phyloP scores from a whole-genome alignment of 1,139 yeast species.

The Yamadazyma dendronema region DNA sequence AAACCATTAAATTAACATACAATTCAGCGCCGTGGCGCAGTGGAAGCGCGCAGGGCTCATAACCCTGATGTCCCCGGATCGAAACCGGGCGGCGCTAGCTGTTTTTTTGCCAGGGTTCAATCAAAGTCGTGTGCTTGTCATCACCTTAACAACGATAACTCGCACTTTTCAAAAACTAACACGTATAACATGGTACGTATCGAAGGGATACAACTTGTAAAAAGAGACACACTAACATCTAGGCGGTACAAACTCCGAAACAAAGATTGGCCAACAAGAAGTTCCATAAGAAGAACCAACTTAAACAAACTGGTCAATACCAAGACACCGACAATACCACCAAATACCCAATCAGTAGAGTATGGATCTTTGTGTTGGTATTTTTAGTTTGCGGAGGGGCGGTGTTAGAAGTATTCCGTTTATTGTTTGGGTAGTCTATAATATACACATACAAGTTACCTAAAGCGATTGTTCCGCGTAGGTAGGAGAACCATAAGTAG shows the following conservation, averaged over 20 bases:
- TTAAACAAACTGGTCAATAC: constrained; percentile 62
- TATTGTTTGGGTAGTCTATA: background rate
- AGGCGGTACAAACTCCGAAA: constrained; percentile 70
- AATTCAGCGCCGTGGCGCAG: constrained; percentile 88
- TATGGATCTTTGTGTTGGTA: constrained; percentile 60
- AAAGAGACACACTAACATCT: constrained; percentile 3
- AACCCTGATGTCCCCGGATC: constrained; percentile 99
- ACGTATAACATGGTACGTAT: constrained; percentile 6
- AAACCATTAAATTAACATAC: too few relatives aligned
- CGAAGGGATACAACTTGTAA: background rate
- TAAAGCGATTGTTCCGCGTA: constrained; percentile 12
- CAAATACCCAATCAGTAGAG: constrained; percentile 51
- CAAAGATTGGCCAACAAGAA: constrained; percentile 84
- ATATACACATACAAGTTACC: background rate
- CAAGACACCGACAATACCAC: constrained; percentile 32
- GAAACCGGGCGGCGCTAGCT: constrained; percentile 97
- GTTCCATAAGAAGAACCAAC: constrained; percentile 71
- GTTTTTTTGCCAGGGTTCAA: constrained; percentile 18
- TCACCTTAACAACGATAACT: too few relatives aligned
- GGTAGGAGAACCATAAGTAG: constrained; percentile 18
- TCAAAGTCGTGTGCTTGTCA: too few relatives aligned
- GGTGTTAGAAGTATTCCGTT: constrained; percentile 51
- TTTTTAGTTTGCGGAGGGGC: constrained; percentile 86
- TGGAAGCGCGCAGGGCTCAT: constrained; percentile 99
- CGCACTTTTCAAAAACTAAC: too few relatives aligned